phyloP scores from a whole-genome alignment of 2,329 filamentous ascomycete species.

The Daldinia sp. region DNA sequence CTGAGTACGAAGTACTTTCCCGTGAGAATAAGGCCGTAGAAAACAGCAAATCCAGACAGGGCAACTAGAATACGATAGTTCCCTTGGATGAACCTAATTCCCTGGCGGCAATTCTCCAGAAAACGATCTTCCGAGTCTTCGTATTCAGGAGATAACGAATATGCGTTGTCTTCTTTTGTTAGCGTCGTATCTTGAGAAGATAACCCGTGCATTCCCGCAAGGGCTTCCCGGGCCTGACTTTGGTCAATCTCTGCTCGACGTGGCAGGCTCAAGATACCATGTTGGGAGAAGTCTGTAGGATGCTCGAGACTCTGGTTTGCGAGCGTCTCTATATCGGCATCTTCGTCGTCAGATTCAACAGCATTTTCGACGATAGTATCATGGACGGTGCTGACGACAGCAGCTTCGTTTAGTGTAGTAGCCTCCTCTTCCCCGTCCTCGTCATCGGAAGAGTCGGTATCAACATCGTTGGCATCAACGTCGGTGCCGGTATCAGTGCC shows the following conservation, averaged over 20 bases:
- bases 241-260: conserved; percentile 21
- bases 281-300: conserved; percentile 45
- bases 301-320: conserved; percentile 46
- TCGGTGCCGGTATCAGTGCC: conserved; percentile 55
- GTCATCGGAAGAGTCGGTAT: conserved; percentile 54
- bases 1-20: conserved; percentile 36
- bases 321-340: conserved; percentile 40
- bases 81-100: conserved; percentile 25
- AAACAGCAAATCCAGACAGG: conserved; percentile 33
- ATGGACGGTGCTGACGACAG: conserved; percentile 23
- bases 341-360: conserved; percentile 33
- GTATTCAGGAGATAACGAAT: neutral
- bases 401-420: conserved; percentile 30
- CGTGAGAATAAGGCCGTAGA: conserved; percentile 35
- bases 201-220: conserved; percentile 1
- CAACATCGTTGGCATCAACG: conserved; percentile 55
- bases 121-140: neutral
- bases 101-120: conserved; percentile 1
- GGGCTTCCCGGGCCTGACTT: conserved; percentile 7
- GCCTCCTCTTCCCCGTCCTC: conserved; percentile 40
- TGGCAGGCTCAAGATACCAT: conserved; percentile 33
- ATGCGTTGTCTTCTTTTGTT: neutral
- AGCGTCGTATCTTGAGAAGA: neutral
- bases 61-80: conserved; percentile 31
- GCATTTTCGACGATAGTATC: conserved; percentile 33